phyloP scores from a whole-genome alignment of 2,329 filamentous ascomycete species.

The Colletotrichum aenigma region DNA sequence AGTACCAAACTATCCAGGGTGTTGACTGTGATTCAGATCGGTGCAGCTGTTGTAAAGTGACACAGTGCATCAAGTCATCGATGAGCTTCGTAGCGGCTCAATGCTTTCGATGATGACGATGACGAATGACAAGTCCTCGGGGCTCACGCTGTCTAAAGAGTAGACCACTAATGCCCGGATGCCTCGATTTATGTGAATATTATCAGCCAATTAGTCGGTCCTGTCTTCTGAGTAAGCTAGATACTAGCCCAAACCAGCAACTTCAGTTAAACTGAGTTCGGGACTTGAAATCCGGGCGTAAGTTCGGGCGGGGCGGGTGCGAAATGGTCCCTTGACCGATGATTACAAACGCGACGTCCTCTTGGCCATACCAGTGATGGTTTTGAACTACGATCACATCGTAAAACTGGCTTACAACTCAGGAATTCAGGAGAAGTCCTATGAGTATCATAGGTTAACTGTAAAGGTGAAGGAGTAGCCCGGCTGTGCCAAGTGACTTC shows the following conservation, averaged over 20 bases:
- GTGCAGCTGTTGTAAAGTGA: not conserved
- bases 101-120: accelerated
- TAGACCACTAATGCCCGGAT: too few species aligned
- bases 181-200: accelerated
- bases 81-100: not conserved
- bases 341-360: accelerated
- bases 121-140: not conserved
- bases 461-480: not conserved
- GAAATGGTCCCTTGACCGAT: not conserved
- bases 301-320: accelerated
- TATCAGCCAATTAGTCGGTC: not conserved
- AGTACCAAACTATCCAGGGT: not conserved
- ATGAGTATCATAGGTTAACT: not conserved
- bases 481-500: not conserved
- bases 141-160: not conserved
- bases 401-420: accelerated
- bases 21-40: accelerated
- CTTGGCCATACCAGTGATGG: not conserved
- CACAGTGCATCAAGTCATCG: accelerated
- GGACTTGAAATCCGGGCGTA: not conserved
- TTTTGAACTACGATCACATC: not conserved
- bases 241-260: not conserved
- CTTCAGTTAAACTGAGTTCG: not conserved
- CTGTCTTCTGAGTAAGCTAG: accelerated
- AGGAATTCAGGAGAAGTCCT: not conserved